Percentiles rank a stretch among this genome's conserved stretches.
Evolutionary conservation across 2,329 filamentous ascomycete genomes (phyloP).

Genomic region (Myotisia sp.): DNA sequence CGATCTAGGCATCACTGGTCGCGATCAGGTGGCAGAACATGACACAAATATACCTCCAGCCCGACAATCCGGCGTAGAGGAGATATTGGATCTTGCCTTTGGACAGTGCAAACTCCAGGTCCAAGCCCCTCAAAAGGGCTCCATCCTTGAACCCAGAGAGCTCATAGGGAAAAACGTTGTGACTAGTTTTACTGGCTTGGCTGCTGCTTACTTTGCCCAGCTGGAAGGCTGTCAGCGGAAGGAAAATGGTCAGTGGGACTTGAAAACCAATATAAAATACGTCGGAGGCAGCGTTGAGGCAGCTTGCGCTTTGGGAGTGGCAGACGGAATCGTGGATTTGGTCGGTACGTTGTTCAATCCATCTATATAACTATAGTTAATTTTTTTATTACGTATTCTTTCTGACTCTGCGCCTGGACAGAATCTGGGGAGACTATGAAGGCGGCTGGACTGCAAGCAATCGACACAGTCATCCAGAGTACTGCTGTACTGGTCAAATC

Average conservation of each 20-base stretch:
- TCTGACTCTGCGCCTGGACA: constrained; percentile 22
- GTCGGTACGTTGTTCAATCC: constrained; percentile 53
- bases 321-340: constrained; percentile 92
- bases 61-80: constrained; percentile 52
- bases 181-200: constrained; percentile 81
- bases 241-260: constrained; percentile 33
- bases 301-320: constrained; percentile 85
- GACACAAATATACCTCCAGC: constrained; percentile 41
- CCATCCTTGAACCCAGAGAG: constrained; percentile 54
- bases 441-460: constrained; percentile 81
- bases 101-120: constrained; percentile 87
- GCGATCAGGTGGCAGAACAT: constrained; percentile 85
- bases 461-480: constrained; percentile 81
- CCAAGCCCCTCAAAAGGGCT: constrained; percentile 82
- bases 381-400: neutral
- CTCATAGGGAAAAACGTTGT: constrained; percentile 86
- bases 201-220: constrained; percentile 67
- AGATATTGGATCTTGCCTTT: constrained; percentile 81
- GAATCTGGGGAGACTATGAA: constrained; percentile 98
- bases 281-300: constrained; percentile 94
- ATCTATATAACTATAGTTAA: too few relatives aligned
- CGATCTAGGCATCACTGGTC: constrained; percentile 86
- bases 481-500: constrained; percentile 88
- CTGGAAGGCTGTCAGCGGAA: constrained; percentile 45
- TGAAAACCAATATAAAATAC: constrained; percentile 82